Conservation (phyloP, 352 stramenopile genomes). For the Globisporangium barbulae region DNA sequence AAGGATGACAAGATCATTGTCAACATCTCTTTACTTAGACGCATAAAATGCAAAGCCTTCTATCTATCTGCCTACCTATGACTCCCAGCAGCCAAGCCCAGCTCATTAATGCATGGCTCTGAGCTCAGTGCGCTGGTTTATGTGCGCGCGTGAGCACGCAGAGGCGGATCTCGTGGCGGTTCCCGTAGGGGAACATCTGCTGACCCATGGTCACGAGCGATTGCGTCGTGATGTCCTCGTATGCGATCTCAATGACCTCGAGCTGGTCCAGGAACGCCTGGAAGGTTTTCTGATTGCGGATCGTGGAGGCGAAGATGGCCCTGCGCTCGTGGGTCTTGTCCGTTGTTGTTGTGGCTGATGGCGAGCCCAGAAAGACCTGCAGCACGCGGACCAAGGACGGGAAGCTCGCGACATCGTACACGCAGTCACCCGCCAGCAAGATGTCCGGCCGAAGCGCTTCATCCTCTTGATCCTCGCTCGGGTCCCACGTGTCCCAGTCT, state of each 20-base stretch:
- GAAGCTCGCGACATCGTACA: slow-evolving; percentile 67
- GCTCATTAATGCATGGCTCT: no score
- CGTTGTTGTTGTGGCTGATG: neutral
- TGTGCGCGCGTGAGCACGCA: slow-evolving; percentile 25
- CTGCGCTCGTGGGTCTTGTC: slow-evolving; percentile 20
- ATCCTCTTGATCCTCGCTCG: slow-evolving; percentile 18
- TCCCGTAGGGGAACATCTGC: slow-evolving; percentile 54
- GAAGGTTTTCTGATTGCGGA: slow-evolving; percentile 76
- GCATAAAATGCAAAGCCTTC: no score
- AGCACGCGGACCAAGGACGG: slow-evolving; percentile 57
- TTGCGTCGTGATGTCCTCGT: slow-evolving; percentile 55
- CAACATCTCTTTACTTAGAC: neutral
- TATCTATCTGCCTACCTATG: no score
- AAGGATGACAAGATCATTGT: neutral
- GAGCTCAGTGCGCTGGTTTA: no score
- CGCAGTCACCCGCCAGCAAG: slow-evolving; percentile 71
- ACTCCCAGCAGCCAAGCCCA: no score
- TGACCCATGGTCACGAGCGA: slow-evolving; percentile 38
- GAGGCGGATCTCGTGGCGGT: slow-evolving; percentile 67
- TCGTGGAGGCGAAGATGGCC: slow-evolving; percentile 75
- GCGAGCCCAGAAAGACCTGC: slow-evolving; percentile 41
- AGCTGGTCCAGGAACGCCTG: slow-evolving; percentile 70
- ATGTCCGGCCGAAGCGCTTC: slow-evolving; percentile 35
- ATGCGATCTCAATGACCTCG: slow-evolving; percentile 44
- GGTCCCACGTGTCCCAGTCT: slow-evolving; percentile 73